Conservation (phyloP, 2,329 filamentous ascomycete species). For the Aureobasidium lini region DNA sequence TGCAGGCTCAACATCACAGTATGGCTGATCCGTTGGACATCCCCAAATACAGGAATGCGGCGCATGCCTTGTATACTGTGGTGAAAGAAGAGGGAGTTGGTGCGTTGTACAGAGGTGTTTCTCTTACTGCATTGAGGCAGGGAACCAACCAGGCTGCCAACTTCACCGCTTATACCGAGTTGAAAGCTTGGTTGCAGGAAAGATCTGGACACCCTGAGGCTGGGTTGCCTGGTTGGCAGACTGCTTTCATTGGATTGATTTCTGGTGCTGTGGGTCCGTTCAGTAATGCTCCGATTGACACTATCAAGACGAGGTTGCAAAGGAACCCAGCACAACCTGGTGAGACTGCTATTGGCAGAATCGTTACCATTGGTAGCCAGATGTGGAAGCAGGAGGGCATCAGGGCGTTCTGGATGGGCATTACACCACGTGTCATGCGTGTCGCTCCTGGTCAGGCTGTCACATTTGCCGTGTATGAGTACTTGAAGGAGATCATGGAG, state of each 20-base stretch:
- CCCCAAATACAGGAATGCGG: constrained; percentile 95
- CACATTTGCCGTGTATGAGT: constrained; percentile 55
- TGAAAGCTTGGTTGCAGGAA: constrained; percentile 70
- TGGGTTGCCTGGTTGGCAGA: constrained; percentile 79
- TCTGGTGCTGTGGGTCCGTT: constrained; percentile 92
- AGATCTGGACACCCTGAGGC: constrained; percentile 62
- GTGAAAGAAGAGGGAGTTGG: constrained; percentile 82
- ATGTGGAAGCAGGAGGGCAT: constrained; percentile 77
- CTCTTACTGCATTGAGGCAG: constrained; percentile 85
- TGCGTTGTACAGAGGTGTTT: constrained; percentile 87
- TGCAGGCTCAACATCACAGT: constrained; percentile 95
- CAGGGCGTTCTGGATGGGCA: constrained; percentile 97
- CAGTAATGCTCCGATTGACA: constrained; percentile 96
- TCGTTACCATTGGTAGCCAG: constrained; percentile 61
- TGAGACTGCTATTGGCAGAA: constrained; percentile 71
- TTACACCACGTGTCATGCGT: constrained; percentile 94
- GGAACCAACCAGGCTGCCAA: constrained; percentile 97
- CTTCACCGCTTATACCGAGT: constrained; percentile 94
- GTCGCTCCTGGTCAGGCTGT: constrained; percentile 91
- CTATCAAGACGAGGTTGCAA: constrained; percentile 95
- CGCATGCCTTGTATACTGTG: constrained; percentile 75
- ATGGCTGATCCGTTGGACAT: constrained; percentile 95
- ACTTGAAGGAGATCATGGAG: constrained; percentile 43
- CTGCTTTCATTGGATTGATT: constrained; percentile 81
- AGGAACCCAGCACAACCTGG: constrained; percentile 74